Percentiles rank a stretch among this genome's conserved stretches.
Conservation (phyloP, 202 grass and related monocot genomes). For the Setaria italica region DNA sequence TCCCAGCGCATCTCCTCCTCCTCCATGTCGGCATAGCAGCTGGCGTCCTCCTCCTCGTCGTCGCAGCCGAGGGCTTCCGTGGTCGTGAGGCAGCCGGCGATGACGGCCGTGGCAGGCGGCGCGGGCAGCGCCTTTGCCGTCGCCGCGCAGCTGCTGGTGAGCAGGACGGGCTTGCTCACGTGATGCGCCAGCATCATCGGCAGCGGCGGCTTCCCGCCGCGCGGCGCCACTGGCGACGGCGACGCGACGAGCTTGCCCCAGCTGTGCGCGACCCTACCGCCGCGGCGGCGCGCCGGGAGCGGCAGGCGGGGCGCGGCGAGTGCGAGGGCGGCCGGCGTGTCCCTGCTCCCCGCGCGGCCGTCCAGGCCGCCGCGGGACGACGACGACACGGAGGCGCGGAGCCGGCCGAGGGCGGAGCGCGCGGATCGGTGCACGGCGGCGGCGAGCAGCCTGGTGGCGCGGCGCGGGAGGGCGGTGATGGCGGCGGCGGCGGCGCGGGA, state of each 20-base stretch:
- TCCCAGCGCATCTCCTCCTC: conserved; percentile 66
- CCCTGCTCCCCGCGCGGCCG: too few species aligned
- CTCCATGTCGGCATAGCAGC: neutral
- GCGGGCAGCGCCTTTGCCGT: neutral
- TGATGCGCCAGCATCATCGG: neutral
- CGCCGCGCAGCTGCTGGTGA: conserved; percentile 27
- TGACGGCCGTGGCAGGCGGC: neutral
- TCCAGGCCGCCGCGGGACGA: neutral
- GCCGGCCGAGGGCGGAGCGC: conserved; percentile 36
- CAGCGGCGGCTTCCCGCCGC: neutral
- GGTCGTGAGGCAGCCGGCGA: conserved; percentile 16
- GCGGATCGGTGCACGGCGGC: conserved; percentile 44
- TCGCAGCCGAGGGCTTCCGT: conserved; percentile 30
- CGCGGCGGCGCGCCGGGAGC: neutral
- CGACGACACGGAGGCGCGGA: conserved; percentile 18
- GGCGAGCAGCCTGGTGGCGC: conserved; percentile 60
- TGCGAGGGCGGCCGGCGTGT: neutral
- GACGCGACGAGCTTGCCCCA: conserved; percentile 21
- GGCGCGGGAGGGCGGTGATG: conserved; percentile 46
- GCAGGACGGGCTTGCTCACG: conserved; percentile 35
- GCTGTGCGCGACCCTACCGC: conserved; percentile 6
- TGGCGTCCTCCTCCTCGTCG: conserved; percentile 12
- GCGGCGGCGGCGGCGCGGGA: conserved; percentile 39
- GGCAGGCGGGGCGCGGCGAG: conserved; percentile 33
- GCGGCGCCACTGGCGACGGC: neutral